Evolutionary conservation across 2,329 filamentous ascomycete genomes (phyloP).

Genomic region (Bipolaris gigantea): DNA sequence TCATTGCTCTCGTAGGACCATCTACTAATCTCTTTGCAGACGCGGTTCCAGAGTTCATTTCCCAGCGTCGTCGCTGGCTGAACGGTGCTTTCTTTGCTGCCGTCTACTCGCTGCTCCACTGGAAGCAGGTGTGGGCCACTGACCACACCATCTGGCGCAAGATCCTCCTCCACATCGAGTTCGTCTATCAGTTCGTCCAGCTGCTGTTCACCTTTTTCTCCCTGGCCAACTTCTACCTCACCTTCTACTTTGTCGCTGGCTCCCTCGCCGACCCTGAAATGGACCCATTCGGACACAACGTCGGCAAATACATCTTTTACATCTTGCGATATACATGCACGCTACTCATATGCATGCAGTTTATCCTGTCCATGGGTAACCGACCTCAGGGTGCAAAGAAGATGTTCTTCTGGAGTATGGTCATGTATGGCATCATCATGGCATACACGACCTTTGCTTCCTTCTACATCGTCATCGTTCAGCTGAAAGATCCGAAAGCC

Average conservation of each 20-base stretch:
- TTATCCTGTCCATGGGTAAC: conserved; percentile 95
- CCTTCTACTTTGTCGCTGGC: conserved; percentile 96
- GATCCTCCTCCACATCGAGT: conserved; percentile 89
- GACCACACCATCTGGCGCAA: conserved; percentile 91
- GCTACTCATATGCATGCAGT: conserved; percentile 89
- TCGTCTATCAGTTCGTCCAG: conserved; percentile 90
- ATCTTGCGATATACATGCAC: conserved; percentile 83
- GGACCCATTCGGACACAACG: conserved; percentile 88
- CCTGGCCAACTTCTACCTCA: conserved; percentile 97
- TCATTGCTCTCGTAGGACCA: neutral
- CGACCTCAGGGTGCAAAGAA: conserved; percentile 91
- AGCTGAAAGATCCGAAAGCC: conserved; percentile 61
- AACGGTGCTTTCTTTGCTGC: conserved; percentile 99
- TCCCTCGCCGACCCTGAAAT: conserved; percentile 76
- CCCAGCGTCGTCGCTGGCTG: conserved; percentile 92
- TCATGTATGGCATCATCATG: conserved; percentile 94
- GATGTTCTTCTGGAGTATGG: conserved; percentile 84
- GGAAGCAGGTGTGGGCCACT: conserved; percentile 87
- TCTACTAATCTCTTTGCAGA: conserved; percentile 55
- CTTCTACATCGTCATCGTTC: conserved; percentile 84
- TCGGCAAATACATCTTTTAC: conserved; percentile 82
- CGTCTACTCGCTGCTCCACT: conserved; percentile 95
- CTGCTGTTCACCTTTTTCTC: conserved; percentile 97
- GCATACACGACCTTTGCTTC: conserved; percentile 87
- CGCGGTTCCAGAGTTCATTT: conserved; percentile 93